Base-by-base conservation (phyloP, 495 filamentous ascomycete genomes). In the Mytilinidion resinicola region DNA sequence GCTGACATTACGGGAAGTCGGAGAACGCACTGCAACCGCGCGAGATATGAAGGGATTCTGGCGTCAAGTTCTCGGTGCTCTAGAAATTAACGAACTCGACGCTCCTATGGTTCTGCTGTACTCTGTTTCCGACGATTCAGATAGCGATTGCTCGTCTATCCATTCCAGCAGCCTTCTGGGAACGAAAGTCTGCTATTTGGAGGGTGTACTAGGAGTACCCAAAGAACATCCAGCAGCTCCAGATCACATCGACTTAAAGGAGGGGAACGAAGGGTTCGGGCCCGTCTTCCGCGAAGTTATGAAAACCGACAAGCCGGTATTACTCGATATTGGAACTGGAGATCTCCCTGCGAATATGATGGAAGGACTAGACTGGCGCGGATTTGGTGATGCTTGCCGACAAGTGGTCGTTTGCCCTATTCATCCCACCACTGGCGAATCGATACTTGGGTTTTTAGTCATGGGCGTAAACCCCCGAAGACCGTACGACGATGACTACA, bases 371-470 rank as follows among this genome's bases (percentile, higher is more conserved):
- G 69, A 82, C 35, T 85, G 79, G 78, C 76, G 80, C 53, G 86
- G 86, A 1, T 85, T 82, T 56, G 80, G 80, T 1, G 84, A 87
- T 55, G 75, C 78, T 0, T 84, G 82, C 61, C 73, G 73, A n/a
- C 80, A 83, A 3, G 79, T 83, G 34, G 84, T 89, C 19, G 75
- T 87, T 19, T 88, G 86, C 64, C 83, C 86, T 0, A 81, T 89
- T 34, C 82, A 86, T 60, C 82, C 85, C 1, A 87, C 84, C 14
- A 86, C 80, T 9, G 81, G 80, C 3, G 82, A 82, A 10, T 77
- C 81, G 37, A 76, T 75, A 4, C 76, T 88, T 9, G 86, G 86
- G 3, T 89, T 88, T 62, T 71, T 88, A 30, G 80, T 88, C 1
- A 74, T 88, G 66, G 86, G 85, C 25, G 69, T 85, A 3, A 89